Evolutionary conservation across 371 early-diverging fungal genomes (phyloP), one percentile per base, ranked within the genome.

Genomic region (Mortierella sp.): DNA sequence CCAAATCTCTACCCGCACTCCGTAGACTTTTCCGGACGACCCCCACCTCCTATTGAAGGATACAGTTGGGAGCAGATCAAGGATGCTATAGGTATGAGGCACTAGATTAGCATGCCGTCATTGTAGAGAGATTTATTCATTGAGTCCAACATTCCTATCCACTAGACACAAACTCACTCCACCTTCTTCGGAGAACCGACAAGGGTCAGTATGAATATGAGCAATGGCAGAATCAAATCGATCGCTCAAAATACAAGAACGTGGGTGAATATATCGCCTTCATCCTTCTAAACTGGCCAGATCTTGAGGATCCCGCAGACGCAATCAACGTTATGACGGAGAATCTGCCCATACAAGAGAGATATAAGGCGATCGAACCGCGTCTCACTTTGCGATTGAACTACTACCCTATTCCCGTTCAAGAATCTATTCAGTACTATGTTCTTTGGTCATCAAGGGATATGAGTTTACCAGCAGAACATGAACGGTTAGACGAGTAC

Each of bases 161-260:
- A n/a, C 18, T 62, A 75, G 81, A 63, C 14, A 43, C 62, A 24
- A 68, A 68, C 20, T 75, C 81, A 2, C 62, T 75, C 9, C 72
- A 75, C n/a, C 37, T 2, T 30, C 54, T 80, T 16, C 60, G 81
- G n/a, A 58, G 81, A n/a, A 80, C 81, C 3, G 81, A 80, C 63
- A 80, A 80, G 54, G 81, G 81, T 9, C 81, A 80, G 32, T 80
- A 71, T 35, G 81, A 80, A 35, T 80, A 80, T 30, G 81, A 80
- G 28, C 66, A 58, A 52, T 80, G 81, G 81, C 75, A 75, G 45
- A 47, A 26, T 20, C 22, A 49, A n/a, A 69, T 80, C 20, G 75
- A 80, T 22, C 72, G 64, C 3, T 16, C 35, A 3, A 68, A 61
- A 30, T 68, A 80, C 60, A 67, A 43, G 2, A 80, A 80, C 28